phyloP scores from a whole-genome alignment of 257 asterid genomes.

The Lavandula angustifolia region DNA sequence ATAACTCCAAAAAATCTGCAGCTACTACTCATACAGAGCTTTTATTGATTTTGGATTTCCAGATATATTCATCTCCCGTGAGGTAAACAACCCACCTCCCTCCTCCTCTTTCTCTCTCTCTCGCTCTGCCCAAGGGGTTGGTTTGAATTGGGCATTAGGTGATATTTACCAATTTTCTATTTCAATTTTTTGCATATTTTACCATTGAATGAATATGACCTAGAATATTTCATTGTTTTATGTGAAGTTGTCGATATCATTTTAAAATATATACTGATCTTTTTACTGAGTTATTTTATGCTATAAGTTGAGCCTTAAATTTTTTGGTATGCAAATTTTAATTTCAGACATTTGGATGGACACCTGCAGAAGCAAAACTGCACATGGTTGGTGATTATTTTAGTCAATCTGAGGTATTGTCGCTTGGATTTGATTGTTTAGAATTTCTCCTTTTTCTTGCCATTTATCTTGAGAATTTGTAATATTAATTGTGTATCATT shows the following conservation, averaged over 20 bases:
- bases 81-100: slow-evolving; percentile 49
- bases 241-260: background rate
- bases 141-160: too few relatives aligned
- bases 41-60: slow-evolving; percentile 91
- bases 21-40: slow-evolving; percentile 88
- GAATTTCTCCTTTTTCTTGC: background rate
- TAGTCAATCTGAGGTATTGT: slow-evolving; percentile 76
- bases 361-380: slow-evolving; percentile 84
- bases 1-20: slow-evolving; percentile 43
- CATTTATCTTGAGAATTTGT: slow-evolving; percentile 17
- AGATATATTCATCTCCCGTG: slow-evolving; percentile 91
- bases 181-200: slow-evolving; percentile 10
- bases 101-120: slow-evolving; percentile 8
- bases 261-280: background rate
- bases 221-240: slow-evolving; percentile 5
- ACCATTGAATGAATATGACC: background rate
- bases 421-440: slow-evolving; percentile 12
- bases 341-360: slow-evolving; percentile 91
- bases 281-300: slow-evolving; percentile 15
- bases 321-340: slow-evolving; percentile 22
- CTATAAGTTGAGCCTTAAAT: slow-evolving; percentile 24
- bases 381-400: slow-evolving; percentile 81
- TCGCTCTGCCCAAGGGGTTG: background rate
- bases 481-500: slow-evolving; percentile 10
- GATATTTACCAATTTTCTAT: background rate